Evolutionary conservation across 768 basidiomycete species (phyloP).

Genomic region (Mycena vitilis): DNA sequence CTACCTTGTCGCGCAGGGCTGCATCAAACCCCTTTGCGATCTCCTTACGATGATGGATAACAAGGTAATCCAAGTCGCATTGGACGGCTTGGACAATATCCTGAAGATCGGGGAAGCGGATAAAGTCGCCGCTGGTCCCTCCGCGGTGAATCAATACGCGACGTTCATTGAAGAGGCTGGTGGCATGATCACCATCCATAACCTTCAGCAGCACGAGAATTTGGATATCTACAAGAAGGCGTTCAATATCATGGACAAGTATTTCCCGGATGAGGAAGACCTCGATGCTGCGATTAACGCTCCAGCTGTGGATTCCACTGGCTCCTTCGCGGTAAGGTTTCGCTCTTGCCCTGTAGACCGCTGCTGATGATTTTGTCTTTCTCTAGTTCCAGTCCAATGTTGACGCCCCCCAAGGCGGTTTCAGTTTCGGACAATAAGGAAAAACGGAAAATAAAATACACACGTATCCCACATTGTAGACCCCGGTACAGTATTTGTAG

Average conservation of each 20-base stretch:
- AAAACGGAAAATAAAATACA: background rate
- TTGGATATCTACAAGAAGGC: slow-evolving; percentile 99
- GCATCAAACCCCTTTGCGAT: slow-evolving; percentile 98
- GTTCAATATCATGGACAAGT: slow-evolving; percentile 98
- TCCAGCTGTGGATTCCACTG: slow-evolving; percentile 81
- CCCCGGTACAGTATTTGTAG: slow-evolving; percentile 12
- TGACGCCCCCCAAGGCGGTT: slow-evolving; percentile 92
- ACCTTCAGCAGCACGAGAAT: slow-evolving; percentile 99
- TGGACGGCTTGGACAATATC: slow-evolving; percentile 98
- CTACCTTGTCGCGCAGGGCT: slow-evolving; percentile 98
- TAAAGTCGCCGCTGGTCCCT: slow-evolving; percentile 85
- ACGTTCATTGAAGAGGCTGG: slow-evolving; percentile 97
- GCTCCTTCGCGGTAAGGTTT: slow-evolving; percentile 77
- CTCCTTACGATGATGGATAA: slow-evolving; percentile 98
- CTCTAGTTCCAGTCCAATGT: slow-evolving; percentile 85
- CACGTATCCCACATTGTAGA: slow-evolving; percentile 17
- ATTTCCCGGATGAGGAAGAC: slow-evolving; percentile 98
- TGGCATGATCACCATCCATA: slow-evolving; percentile 99
- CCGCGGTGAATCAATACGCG: slow-evolving; percentile 92
- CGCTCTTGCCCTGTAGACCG: slow-evolving; percentile 22
- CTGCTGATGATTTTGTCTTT: slow-evolving; percentile 19
- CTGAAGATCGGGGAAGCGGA: slow-evolving; percentile 97
- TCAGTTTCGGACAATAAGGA: slow-evolving; percentile 86
- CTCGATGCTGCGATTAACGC: slow-evolving; percentile 84
- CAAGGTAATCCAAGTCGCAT: slow-evolving; percentile 98